phyloP scores from a whole-genome alignment of 2,329 filamentous ascomycete species.

The Colletotrichum simmondsii region DNA sequence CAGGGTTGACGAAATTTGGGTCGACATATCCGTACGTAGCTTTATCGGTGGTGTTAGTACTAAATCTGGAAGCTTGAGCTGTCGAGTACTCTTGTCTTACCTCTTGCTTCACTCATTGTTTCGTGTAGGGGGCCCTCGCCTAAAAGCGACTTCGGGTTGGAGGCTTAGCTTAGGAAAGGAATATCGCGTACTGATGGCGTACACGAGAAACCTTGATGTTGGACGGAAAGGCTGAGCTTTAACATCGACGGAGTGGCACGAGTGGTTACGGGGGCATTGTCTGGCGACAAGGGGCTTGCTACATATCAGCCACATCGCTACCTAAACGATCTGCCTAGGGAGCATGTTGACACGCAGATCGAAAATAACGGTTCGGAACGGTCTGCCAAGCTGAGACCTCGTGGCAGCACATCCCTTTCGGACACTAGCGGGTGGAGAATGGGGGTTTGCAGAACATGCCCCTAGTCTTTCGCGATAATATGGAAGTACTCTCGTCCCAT shows the following conservation, averaged over 20 bases:
- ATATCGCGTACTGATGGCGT: neutral
- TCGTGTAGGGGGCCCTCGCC: neutral
- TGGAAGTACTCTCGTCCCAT: too few species aligned
- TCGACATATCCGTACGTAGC: constrained; percentile 55
- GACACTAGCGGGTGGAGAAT: neutral
- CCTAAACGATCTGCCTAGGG: neutral
- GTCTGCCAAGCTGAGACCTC: neutral
- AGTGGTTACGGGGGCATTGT: neutral
- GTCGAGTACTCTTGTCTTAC: constrained; percentile 12
- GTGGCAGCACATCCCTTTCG: constrained; percentile 13
- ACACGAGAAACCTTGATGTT: neutral
- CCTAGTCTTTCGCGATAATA: too few species aligned
- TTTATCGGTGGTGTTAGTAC: constrained; percentile 29
- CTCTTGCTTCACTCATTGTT: constrained; percentile 24
- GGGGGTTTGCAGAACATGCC: neutral
- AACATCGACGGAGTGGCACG: neutral
- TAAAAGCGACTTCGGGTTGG: constrained; percentile 6
- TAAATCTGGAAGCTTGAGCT: fast-evolving
- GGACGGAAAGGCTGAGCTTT: neutral
- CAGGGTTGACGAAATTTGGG: constrained; percentile 62
- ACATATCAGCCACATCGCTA: neutral
- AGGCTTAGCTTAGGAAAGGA: neutral
- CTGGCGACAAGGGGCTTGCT: neutral
- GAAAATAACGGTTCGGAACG: constrained; percentile 18
- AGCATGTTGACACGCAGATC: constrained; percentile 5